Base-by-base conservation (phyloP, 2,329 filamentous ascomycete species). In the Dothideomycetes sp. region DNA sequence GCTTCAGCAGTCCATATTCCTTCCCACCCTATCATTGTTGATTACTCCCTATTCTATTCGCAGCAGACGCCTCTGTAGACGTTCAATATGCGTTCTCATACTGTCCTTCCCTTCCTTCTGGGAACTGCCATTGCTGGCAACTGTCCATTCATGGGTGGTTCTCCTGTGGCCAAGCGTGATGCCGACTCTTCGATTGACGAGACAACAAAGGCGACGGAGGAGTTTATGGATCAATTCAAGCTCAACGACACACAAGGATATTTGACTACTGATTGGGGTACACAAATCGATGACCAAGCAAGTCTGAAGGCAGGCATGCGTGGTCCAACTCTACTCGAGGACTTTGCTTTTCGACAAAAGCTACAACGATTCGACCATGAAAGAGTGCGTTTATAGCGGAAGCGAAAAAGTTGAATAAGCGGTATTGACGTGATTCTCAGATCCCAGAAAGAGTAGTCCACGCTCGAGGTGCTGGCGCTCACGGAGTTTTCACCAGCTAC, bases 301-400 rank as follows among this genome's bases (percentile, higher is more conserved):
- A 40, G 37, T 15, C 29, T 43, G 12, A 43, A 40, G 32, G 41
- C 41, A 22, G 41, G 41, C 15, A 34, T 24, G 3, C 38, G 41
- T 22, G 83, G 83, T 0, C 80, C 83, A 0, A 57, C 59, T 48
- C 61, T 86, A 0, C 54, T 88, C 3, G 83, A 88, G 52, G 83
- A 88, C 46, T 66, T 70, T 3, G 78, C 83, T 51, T 75, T 61
- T 0, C 68, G 82, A 8, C 83, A 87, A 54, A 85, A 84, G 76
- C 77, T 80, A 18, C 72, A 75, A 55, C 76, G 79, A n/a, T 85
- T 88, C 48, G 82, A 86, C 42, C 81, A 81, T 50, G 76, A 80
- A 49, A 67, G 77, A 34, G 79, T 79, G 24, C n/a, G 40, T 33
- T 14, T 2, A 17, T 15, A 12, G n/a, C n/a, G n/a, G n/a, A 15